phyloP scores from a whole-genome alignment of 2,329 filamentous ascomycete genomes.

The Amauroascus verrucosus region DNA sequence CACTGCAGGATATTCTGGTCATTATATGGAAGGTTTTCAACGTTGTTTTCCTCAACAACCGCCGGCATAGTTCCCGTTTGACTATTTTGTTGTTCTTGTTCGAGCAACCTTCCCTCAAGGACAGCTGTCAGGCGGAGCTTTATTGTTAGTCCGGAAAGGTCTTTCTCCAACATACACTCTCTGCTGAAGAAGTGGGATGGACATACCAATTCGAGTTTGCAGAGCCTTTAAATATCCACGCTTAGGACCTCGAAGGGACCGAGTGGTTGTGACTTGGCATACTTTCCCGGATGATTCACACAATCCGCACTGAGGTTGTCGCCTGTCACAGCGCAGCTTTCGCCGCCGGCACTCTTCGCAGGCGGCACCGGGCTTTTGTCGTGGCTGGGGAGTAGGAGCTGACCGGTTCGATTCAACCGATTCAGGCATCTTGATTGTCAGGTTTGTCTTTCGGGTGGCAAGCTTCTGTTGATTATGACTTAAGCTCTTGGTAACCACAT shows the following conservation, averaged over 20 bases:
- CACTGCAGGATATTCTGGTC: background rate
- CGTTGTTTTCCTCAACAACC: background rate
- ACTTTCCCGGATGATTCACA: background rate
- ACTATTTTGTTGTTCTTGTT: background rate
- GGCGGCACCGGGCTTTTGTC: background rate
- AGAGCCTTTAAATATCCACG: background rate
- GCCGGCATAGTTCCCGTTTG: background rate
- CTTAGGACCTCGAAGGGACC: background rate
- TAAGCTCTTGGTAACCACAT: too few species aligned
- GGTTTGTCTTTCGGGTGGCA: background rate
- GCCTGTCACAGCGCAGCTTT: background rate
- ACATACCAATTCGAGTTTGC: background rate
- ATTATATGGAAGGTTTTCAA: background rate
- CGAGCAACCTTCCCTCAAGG: background rate
- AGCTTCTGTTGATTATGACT: background rate
- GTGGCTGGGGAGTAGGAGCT: background rate
- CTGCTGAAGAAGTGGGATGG: background rate
- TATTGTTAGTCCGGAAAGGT: background rate
- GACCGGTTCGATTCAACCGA: background rate
- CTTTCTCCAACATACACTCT: background rate
- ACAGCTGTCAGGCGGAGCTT: background rate
- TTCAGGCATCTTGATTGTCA: background rate
- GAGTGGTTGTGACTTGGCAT: background rate
- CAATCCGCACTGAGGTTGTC: background rate
- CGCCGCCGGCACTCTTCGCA: background rate